These are phyloP conservation scores for Parsonsia alboflavescens DNA, from an alignment of 257 asterid species.

Conservation along the genomic window DNA sequence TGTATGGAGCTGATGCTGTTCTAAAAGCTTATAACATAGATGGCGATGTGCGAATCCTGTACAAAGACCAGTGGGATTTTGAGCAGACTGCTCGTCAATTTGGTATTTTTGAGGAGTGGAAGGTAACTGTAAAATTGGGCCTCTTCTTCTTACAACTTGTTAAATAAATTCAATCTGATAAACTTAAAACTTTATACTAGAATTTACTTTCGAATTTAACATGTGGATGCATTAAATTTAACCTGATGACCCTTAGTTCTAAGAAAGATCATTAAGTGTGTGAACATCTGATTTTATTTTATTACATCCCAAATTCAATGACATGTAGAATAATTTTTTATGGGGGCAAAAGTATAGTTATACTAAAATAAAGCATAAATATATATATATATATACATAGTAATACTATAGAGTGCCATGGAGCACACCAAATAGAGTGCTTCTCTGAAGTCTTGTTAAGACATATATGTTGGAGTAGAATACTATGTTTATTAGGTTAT, in stretches of 20 bases:
- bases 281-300: not conserved
- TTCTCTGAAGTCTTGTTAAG: no score
- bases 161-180: not conserved
- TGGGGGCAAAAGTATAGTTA: no score
- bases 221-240: not conserved
- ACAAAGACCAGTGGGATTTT: constrained; percentile 63
- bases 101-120: constrained; percentile 99
- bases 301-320: not conserved
- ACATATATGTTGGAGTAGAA: no score
- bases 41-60: constrained; percentile 76
- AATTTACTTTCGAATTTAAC: not conserved
- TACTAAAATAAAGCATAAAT: no score
- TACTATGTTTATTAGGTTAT: no score
- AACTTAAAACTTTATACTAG: not conserved
- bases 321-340: no score
- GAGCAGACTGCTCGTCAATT: constrained; percentile 71
- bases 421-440: no score
- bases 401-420: no score
- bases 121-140: constrained; percentile 41
- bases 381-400: no score
- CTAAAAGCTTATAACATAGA: constrained; percentile 58
- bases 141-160: not conserved
- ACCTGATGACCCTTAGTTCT: not conserved
- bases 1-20: constrained; percentile 55
- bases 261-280: no score